Evolutionary conservation across 2,329 filamentous ascomycete genomes (phyloP).

Genomic region (Cercospora janseana): DNA sequence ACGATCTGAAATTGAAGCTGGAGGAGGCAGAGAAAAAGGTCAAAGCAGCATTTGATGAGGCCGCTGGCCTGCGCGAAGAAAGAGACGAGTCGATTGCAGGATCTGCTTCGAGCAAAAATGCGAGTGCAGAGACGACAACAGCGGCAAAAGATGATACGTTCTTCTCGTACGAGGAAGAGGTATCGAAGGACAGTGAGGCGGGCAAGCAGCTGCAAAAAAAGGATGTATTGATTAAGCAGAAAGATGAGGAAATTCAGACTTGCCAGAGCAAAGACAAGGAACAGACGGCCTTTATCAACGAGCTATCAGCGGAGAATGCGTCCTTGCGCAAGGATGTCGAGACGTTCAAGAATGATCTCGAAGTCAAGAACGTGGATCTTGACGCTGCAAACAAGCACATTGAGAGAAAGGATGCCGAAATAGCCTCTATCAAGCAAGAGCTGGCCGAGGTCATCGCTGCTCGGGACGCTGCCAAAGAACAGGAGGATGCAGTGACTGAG

Average conservation of each 20-base stretch:
- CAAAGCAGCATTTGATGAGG: slow-evolving; percentile 62
- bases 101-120: not conserved
- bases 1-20: slow-evolving; percentile 73
- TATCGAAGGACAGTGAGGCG: slow-evolving; percentile 51
- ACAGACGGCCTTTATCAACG: slow-evolving; percentile 61
- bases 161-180: slow-evolving; percentile 87
- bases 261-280: slow-evolving; percentile 31
- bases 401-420: slow-evolving; percentile 29
- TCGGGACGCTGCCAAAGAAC: slow-evolving; percentile 42
- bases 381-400: slow-evolving; percentile 19
- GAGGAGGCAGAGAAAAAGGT: slow-evolving; percentile 66
- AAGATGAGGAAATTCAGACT: slow-evolving; percentile 66
- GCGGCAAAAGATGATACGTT: slow-evolving; percentile 61
- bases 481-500: slow-evolving; percentile 42
- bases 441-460: slow-evolving; percentile 42
- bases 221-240: slow-evolving; percentile 65
- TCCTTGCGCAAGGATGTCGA: slow-evolving; percentile 32
- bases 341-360: slow-evolving; percentile 10
- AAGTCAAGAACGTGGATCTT: slow-evolving; percentile 14
- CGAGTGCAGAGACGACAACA: slow-evolving; percentile 7
- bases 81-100: slow-evolving; percentile 23
- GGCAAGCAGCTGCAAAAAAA: slow-evolving; percentile 60
- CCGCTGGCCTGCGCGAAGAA: slow-evolving; percentile 54
- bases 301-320: slow-evolving; percentile 67
- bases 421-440: slow-evolving; percentile 40